Evolutionary conservation across 495 filamentous ascomycete species (phyloP).

Genomic region (Neurospora sp.): DNA sequence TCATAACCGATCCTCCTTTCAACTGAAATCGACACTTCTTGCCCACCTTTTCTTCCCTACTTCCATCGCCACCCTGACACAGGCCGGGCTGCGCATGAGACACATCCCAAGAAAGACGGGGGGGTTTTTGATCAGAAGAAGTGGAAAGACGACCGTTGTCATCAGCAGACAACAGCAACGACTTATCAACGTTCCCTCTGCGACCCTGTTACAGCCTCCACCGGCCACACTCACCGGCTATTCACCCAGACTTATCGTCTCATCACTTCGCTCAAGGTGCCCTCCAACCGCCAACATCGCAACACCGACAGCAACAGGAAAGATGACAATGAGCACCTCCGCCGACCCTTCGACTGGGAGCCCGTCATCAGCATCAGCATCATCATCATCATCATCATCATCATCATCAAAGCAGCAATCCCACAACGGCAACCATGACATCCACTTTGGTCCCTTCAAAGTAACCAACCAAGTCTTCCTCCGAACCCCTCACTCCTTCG

Average conservation of each 20-base stretch:
- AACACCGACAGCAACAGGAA: neutral
- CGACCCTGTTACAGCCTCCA: neutral
- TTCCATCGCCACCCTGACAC: neutral
- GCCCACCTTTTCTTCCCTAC: neutral
- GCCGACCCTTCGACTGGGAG: neutral
- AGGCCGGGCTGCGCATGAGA: neutral
- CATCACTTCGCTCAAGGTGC: neutral
- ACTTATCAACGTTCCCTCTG: neutral
- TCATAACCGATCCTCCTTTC: neutral
- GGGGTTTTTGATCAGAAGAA: neutral
- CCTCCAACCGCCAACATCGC: neutral
- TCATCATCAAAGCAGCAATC: neutral
- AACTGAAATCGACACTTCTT: neutral
- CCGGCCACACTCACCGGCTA: neutral
- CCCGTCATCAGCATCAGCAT: neutral
- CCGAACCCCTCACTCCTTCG: conserved; percentile 65
- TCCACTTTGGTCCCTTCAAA: conserved; percentile 55
- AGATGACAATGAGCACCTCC: neutral
- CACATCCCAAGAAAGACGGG: neutral
- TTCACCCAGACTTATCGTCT: neutral
- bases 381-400: too few species aligned
- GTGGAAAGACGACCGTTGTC: neutral
- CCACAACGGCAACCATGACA: conserved; percentile 4
- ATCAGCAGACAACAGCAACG: neutral
- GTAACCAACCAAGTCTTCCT: conserved; percentile 75